Base-by-base conservation (phyloP, 305 asterid species). In the Fraxinus platypoda region DNA sequence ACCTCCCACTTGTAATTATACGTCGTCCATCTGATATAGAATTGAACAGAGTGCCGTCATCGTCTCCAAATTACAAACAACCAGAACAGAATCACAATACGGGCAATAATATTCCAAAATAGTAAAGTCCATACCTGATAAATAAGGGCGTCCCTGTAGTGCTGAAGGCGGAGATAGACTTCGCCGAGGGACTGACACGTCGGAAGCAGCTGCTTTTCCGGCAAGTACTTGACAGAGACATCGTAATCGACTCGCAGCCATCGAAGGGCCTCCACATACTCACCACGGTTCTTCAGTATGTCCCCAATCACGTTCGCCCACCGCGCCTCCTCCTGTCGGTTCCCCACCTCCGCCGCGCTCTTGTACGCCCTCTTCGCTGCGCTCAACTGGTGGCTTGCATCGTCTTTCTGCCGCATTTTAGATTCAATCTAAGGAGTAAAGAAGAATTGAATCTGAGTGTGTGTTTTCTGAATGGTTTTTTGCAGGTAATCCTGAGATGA, bases 131-230 rank as follows among this genome's bases (percentile, higher is more conserved):
- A 31, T 57, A 91, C 98, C 97, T 95, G 98, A 87, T 81, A 93
- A 19, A 28, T 78, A 38, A 93, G 93, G 87, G 98, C 99, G 0
- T 91, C 83, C 43, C 88, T 81, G 87, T 86, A 92, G 12, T 85
- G 76, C 19, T 86, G 85, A 41, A 96, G 96, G 34, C 98, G 99
- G 76, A 96, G 90, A 88, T 92, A 82, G 78, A 96, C 85, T 90
- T 96, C 99, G 13, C 99, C 99, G n/a, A 96, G 94, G 33, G 98
- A 92, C 90, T 96, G 98, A 86, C 99, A 97, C 37, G 99, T 91
- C 79, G 99, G 95, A 64, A 94, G 94, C 66, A 91, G 85, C 68
- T 97, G 97, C 84, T 92, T 91, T 73, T 87, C 88, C 30, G 94
- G 88, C 89, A 97, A 85, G 87, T 86, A 81, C 81, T 81, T 85